Evolutionary conservation across 2,329 filamentous ascomycete genomes (phyloP).

Genomic region (Cercospora canescens): DNA sequence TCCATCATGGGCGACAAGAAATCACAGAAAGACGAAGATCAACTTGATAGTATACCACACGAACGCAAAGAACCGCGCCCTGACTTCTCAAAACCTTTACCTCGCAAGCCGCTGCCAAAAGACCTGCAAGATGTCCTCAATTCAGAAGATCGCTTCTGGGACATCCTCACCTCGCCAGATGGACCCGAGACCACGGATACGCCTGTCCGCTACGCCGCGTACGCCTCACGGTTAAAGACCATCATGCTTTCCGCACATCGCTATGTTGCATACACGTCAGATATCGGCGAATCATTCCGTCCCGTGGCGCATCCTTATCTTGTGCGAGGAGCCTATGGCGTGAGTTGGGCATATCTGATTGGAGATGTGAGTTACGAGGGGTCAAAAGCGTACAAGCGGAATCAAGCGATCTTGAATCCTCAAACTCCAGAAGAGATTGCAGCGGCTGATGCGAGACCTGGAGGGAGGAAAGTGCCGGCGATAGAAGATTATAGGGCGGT

Average conservation of each 20-base stretch:
- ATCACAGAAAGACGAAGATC: constrained; percentile 18
- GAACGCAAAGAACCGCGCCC: constrained; percentile 46
- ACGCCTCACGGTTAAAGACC: constrained; percentile 65
- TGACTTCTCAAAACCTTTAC: constrained; percentile 50
- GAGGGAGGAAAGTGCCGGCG: constrained; percentile 55
- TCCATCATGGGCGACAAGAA: constrained; percentile 18
- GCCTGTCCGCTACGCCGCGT: constrained; percentile 86
- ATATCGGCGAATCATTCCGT: constrained; percentile 94
- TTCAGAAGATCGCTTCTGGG: constrained; percentile 71
- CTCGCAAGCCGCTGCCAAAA: constrained; percentile 54
- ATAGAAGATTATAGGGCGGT: constrained; percentile 89
- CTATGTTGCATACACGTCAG: constrained; percentile 93
- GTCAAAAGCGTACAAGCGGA: constrained; percentile 89
- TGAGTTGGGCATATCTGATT: constrained; percentile 89
- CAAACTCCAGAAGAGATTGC: constrained; percentile 48
- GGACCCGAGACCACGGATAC: constrained; percentile 79
- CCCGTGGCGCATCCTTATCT: constrained; percentile 85
- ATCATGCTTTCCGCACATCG: constrained; percentile 88
- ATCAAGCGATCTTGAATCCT: constrained; percentile 74
- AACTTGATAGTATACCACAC: constrained; percentile 41
- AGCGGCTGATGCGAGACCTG: constrained; percentile 17
- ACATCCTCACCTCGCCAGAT: constrained; percentile 58
- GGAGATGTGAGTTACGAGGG: constrained; percentile 92
- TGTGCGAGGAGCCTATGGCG: constrained; percentile 79
- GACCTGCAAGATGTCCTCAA: constrained; percentile 59